Conservation (phyloP, 108 stramenopile species). For the Poteriospumella lacustris region DNA sequence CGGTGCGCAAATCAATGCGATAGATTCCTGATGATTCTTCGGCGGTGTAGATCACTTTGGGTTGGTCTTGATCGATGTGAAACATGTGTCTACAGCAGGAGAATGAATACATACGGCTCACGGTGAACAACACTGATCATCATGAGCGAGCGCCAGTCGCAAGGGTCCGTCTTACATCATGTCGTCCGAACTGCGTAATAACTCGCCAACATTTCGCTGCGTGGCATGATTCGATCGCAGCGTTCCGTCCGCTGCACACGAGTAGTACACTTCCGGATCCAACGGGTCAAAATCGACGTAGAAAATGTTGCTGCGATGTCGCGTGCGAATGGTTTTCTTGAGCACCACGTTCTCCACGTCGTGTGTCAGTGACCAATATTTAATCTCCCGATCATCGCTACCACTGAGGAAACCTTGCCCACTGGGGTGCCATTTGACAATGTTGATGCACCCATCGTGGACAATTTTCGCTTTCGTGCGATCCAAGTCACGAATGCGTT, state of each 20-base stretch:
- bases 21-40: background rate
- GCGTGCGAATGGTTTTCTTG: background rate
- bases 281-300: background rate
- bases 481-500: background rate
- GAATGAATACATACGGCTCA: background rate
- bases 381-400: slow-evolving; percentile 10
- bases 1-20: background rate
- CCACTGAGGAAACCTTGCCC: background rate
- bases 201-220: background rate
- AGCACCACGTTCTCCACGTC: background rate
- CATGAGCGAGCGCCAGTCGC: background rate
- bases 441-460: slow-evolving; percentile 13
- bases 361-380: background rate
- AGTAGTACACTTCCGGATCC: background rate
- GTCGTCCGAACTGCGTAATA: background rate
- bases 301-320: slow-evolving; percentile 1
- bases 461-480: background rate
- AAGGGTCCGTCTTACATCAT: background rate
- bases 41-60: background rate
- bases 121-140: background rate
- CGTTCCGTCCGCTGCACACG: slow-evolving; percentile 2
- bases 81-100: background rate
- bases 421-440: background rate
- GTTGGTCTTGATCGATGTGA: background rate
- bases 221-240: background rate